Percentiles rank a stretch among this genome's conserved stretches.
Evolutionary conservation across 345 rosid species (phyloP).

Genomic region (Geranium brycei): DNA sequence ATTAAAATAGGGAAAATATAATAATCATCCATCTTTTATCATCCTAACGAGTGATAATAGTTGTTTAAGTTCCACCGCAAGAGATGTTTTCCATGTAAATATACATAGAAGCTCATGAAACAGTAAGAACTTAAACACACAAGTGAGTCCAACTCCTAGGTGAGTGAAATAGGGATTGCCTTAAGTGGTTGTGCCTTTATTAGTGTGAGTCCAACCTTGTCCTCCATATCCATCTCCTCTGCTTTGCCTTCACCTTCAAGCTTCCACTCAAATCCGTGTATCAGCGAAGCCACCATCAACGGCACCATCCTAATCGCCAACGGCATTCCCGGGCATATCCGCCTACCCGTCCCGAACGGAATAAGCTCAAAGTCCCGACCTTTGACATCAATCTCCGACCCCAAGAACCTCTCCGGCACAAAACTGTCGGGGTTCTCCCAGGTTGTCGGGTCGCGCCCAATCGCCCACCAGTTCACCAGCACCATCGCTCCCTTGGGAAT

Average conservation of each 20-base stretch:
- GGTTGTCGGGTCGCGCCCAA: slow-evolving; percentile 27
- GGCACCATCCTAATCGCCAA: slow-evolving; percentile 30
- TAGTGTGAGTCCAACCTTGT: slow-evolving; percentile 23
- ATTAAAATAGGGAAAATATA: no score
- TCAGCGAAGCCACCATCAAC: slow-evolving; percentile 27
- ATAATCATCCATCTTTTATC: no score
- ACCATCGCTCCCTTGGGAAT: slow-evolving; percentile 31
- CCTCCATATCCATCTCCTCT: slow-evolving; percentile 21
- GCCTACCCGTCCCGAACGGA: slow-evolving; percentile 34
- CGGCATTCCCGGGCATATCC: slow-evolving; percentile 35
- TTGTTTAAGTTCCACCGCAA: no score
- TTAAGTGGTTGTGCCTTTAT: slow-evolving; percentile 24
- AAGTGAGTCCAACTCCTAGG: no score
- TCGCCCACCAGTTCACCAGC: slow-evolving; percentile 37
- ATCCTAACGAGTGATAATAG: no score
- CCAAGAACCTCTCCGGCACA: slow-evolving; percentile 36
- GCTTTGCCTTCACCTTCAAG: slow-evolving; percentile 19
- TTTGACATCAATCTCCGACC: slow-evolving; percentile 18
- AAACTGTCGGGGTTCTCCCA: slow-evolving; percentile 26
- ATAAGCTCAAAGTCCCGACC: slow-evolving; percentile 25
- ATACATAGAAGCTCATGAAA: no score
- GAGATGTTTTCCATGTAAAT: no score
- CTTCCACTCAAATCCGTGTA: slow-evolving; percentile 32
- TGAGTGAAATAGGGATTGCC: slow-evolving; percentile 7
- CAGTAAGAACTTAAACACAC: no score